A percentile compares a stretch with the other conserved stretches of the same genome.
Conservation (phyloP, 305 asterid genomes). For the Rubia balearica region DNA sequence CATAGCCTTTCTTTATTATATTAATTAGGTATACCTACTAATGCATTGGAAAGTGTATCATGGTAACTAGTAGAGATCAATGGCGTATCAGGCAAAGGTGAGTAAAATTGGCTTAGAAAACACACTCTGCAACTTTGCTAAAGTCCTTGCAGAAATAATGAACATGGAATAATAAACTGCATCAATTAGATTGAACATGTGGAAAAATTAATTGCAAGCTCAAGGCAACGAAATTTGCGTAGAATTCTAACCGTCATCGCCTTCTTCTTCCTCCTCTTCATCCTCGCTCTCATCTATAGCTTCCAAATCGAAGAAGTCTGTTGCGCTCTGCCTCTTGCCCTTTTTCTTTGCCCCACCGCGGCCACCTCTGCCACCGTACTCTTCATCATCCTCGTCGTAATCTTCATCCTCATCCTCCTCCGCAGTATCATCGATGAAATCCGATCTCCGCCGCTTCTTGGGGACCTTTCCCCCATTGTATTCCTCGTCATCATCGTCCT, state of each 20-base stretch:
- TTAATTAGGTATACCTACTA: too few species aligned
- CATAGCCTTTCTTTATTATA: background rate
- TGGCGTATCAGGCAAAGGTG: background rate
- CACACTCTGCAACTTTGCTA: background rate
- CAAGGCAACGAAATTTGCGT: background rate
- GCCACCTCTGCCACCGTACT: constrained; percentile 32
- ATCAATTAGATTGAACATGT: background rate
- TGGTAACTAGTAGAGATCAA: background rate
- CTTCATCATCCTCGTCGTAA: constrained; percentile 59
- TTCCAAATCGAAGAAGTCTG: constrained; percentile 65
- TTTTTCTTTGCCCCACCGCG: constrained; percentile 36
- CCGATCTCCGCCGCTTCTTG: constrained; percentile 55
- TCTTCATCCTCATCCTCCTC: constrained; percentile 53
- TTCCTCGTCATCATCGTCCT: constrained; percentile 58
- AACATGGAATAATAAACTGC: background rate
- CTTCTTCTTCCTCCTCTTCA: constrained; percentile 91
- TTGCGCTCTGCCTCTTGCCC: constrained; percentile 40
- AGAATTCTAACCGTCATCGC: constrained; percentile 67
- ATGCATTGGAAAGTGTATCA: too few species aligned
- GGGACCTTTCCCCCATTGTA: constrained; percentile 55
- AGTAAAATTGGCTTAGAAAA: background rate
- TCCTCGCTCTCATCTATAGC: constrained; percentile 79
- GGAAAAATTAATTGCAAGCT: background rate
- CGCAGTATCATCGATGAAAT: constrained; percentile 66
- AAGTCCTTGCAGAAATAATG: background rate